Conservation (phyloP, 2,329 filamentous ascomycete genomes). For the Esteya vermicola region DNA sequence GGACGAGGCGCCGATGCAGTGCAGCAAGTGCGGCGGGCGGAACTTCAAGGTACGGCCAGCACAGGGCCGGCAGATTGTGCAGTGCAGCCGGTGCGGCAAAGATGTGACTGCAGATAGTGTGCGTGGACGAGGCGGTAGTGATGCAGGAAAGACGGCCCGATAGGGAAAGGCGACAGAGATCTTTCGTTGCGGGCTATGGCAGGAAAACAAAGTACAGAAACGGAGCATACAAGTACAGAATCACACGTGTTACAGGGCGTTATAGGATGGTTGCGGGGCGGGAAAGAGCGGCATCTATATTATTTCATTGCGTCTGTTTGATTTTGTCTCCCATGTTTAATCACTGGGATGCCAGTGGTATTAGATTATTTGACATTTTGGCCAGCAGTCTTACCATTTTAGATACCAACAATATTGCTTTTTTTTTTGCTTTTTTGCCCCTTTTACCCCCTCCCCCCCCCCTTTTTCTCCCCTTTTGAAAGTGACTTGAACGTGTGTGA, state of each 20-base stretch:
- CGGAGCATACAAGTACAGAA: too few relatives aligned
- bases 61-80: slow-evolving; percentile 37
- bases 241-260: too few relatives aligned
- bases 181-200: not conserved
- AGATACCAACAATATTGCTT: not conserved
- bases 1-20: slow-evolving; percentile 29
- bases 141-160: not conserved
- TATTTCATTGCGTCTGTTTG: too few relatives aligned
- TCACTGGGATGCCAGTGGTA: not conserved
- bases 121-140: not conserved
- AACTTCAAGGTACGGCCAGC: slow-evolving; percentile 49
- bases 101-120: slow-evolving; percentile 8
- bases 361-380: too few relatives aligned
- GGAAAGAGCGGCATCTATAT: too few relatives aligned
- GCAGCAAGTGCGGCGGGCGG: slow-evolving; percentile 42
- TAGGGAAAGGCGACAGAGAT: not conserved
- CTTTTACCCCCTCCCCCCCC: too few relatives aligned
- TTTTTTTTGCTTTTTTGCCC: not conserved
- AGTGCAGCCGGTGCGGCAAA: slow-evolving; percentile 44
- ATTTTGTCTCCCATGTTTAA: too few relatives aligned
- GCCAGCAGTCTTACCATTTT: not conserved
- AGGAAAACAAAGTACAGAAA: too few relatives aligned
- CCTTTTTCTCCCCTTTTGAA: too few relatives aligned
- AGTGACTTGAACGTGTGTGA: too few relatives aligned
- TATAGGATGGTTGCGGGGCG: too few relatives aligned